Percentiles rank a stretch among this genome's conserved stretches.
phyloP scores from a whole-genome alignment of 768 basidiomycete species.

The Mycena indigotica region DNA sequence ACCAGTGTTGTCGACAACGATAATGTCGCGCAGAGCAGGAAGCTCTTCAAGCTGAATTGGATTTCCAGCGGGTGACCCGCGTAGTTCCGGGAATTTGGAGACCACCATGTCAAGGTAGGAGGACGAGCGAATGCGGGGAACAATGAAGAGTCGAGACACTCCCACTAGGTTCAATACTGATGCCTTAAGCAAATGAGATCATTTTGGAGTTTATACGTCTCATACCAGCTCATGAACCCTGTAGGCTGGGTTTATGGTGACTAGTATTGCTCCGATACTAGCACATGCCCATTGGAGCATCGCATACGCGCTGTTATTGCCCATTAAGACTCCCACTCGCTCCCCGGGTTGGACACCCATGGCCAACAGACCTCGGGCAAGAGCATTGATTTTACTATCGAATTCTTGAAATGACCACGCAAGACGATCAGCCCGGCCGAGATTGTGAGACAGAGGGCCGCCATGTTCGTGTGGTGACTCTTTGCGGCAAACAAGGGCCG shows the following conservation, averaged over 20 bases:
- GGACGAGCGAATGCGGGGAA: conserved; percentile 68
- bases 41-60: conserved; percentile 58
- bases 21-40: conserved; percentile 62
- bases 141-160: conserved; percentile 70
- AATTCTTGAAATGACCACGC: conserved; percentile 79
- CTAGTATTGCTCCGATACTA: conserved; percentile 80
- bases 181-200: conserved; percentile 42
- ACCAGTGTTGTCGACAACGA: conserved; percentile 66
- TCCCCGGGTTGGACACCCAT: conserved; percentile 78
- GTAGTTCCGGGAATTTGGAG: conserved; percentile 58
- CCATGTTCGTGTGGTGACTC: conserved; percentile 62
- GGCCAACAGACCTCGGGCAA: conserved; percentile 67
- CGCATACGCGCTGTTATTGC: conserved; percentile 82
- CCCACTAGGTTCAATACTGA: conserved; percentile 63
- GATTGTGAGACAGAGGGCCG: conserved; percentile 58
- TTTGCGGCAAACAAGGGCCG: conserved; percentile 66
- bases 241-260: conserved; percentile 84
- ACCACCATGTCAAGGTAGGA: conserved; percentile 63
- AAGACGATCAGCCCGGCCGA: conserved; percentile 52
- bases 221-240: conserved; percentile 68
- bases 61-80: conserved; percentile 47
- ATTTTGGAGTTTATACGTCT: background rate
- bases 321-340: conserved; percentile 80
- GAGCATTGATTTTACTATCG: conserved; percentile 61
- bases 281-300: conserved; percentile 85